Conservation (phyloP, 805 yeast species). For the Hanseniaspora vineae region DNA sequence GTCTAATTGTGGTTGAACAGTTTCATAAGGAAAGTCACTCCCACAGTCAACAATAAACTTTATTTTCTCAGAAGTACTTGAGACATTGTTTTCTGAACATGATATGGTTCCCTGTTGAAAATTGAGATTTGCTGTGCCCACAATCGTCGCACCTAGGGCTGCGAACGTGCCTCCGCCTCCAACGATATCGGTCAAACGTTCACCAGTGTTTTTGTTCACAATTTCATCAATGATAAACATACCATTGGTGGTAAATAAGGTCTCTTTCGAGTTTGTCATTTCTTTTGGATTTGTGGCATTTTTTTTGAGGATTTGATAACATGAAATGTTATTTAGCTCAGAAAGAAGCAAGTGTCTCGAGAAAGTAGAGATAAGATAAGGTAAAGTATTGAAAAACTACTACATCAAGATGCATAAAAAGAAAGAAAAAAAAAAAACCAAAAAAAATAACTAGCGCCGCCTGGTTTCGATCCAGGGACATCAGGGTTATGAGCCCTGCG, state of each 20-base stretch:
- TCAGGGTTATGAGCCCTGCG: conserved; percentile 99
- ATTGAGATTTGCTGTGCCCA: conserved; percentile 24
- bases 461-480: conserved; percentile 94
- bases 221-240: conserved; percentile 88
- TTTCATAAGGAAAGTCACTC: conserved; percentile 48
- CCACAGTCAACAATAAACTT: conserved; percentile 75
- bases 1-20: conserved; percentile 30
- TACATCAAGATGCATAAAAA: conserved; percentile 4
- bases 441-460: conserved; percentile 60
- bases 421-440: conserved; percentile 6
- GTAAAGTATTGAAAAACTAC: too few species aligned
- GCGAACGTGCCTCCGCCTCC: conserved; percentile 93
- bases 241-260: conserved; percentile 56
- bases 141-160: conserved; percentile 44
- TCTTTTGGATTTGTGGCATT: background rate
- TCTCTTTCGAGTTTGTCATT: background rate
- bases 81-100: conserved; percentile 24
- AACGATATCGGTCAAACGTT: conserved; percentile 36
- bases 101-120: conserved; percentile 12
- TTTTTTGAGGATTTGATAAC: background rate
- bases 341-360: too few species aligned
- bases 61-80: conserved; percentile 16
- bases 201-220: conserved; percentile 26
- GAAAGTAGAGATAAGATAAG: too few species aligned
- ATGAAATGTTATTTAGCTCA: too few species aligned